phyloP scores from a whole-genome alignment of 2,329 filamentous ascomycete species.

The Claviceps monticola region DNA sequence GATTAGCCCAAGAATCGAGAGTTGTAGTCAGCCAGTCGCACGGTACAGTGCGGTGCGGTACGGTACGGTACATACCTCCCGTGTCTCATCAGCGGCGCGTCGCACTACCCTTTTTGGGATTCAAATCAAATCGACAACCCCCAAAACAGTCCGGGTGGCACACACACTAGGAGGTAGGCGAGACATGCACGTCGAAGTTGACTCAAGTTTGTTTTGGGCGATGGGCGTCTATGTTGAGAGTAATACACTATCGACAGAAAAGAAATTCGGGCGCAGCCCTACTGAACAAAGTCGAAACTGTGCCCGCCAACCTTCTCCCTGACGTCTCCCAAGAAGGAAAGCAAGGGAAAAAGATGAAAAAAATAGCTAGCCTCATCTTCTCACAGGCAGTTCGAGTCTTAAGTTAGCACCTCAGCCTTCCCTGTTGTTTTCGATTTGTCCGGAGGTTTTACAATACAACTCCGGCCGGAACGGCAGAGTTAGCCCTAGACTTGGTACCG shows the following conservation, averaged over 20 bases:
- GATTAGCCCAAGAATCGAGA: too few species aligned
- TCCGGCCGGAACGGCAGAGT: neutral
- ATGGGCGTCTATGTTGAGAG: neutral
- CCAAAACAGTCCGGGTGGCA: too few species aligned
- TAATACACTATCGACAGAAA: neutral
- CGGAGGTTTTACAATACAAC: conserved; percentile 3
- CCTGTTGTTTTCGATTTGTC: neutral
- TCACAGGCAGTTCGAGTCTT: neutral
- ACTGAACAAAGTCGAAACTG: neutral
- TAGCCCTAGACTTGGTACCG: neutral
- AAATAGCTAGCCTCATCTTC: neutral
- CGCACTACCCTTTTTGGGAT: too few species aligned
- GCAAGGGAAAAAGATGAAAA: neutral
- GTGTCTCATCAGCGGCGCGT: too few species aligned
- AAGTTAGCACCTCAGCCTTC: neutral
- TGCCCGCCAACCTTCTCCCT: neutral
- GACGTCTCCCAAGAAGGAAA: neutral
- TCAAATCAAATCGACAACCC: too few species aligned
- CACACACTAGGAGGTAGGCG: too few species aligned
- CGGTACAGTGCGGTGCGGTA: too few species aligned
- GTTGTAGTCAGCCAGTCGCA: too few species aligned
- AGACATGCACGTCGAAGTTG: too few species aligned
- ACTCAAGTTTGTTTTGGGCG: too few species aligned
- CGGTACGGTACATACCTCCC: too few species aligned
- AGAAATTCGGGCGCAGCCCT: neutral